Evolutionary conservation across 345 rosid genomes (phyloP).

Genomic region (Isatis tinctoria): DNA sequence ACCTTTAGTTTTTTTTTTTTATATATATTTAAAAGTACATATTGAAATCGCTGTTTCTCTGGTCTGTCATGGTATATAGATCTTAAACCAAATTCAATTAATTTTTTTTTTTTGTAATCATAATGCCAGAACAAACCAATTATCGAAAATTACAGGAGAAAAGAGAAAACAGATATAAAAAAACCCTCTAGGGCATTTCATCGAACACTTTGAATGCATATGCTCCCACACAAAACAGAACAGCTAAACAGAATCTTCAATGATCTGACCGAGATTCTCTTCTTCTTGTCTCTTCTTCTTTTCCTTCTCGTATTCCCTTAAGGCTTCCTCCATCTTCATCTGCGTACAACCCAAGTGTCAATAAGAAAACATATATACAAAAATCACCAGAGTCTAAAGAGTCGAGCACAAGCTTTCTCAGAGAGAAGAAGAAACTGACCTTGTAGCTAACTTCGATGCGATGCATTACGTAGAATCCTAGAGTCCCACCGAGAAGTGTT

Average conservation of each 20-base stretch:
- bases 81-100: not conserved
- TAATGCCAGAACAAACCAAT: not conserved
- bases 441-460: conserved; percentile 70
- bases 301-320: conserved; percentile 63
- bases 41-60: not conserved
- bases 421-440: conserved; percentile 28
- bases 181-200: conserved; percentile 16
- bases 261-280: conserved; percentile 18
- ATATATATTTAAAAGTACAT: too few species aligned
- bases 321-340: conserved; percentile 78
- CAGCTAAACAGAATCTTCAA: conserved; percentile 9
- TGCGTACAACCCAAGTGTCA: conserved; percentile 20
- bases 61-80: not conserved
- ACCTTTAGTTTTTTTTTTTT: too few species aligned
- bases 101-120: not conserved
- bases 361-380: not conserved
- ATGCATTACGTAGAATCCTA: conserved; percentile 90
- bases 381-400: not conserved
- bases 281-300: conserved; percentile 41
- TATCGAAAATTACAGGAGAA: not conserved
- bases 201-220: conserved; percentile 30
- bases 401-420: conserved; percentile 1
- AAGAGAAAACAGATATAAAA: not conserved
- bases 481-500: conserved; percentile 67
- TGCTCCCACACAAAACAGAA: not conserved